Percentiles rank a stretch among this genome's conserved stretches.
Conservation (phyloP, 192 early-diverging fungal genomes). For the Coemansia sp. region DNA sequence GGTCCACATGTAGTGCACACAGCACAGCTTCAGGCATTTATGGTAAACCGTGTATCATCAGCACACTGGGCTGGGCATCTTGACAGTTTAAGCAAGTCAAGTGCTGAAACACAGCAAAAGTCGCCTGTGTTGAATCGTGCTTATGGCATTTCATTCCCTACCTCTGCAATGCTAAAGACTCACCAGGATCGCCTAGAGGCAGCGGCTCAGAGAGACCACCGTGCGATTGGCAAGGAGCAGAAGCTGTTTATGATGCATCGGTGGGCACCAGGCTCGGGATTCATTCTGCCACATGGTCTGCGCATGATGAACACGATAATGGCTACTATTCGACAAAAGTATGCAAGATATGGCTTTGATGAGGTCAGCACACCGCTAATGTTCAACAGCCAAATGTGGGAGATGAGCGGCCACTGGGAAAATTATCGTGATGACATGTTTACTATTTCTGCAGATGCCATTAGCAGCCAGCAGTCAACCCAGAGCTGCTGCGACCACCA, state of each 20-base stretch:
- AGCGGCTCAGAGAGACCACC: conserved; percentile 63
- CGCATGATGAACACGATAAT: conserved; percentile 78
- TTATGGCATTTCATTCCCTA: conserved; percentile 71
- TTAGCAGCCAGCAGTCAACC: neutral
- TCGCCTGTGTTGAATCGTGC: conserved; percentile 65
- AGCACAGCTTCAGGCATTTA: too few species aligned
- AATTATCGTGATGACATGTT: conserved; percentile 97
- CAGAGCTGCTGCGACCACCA: conserved; percentile 40
- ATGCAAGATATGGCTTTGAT: conserved; percentile 72
- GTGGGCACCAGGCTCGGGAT: conserved; percentile 69
- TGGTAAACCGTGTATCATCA: too few species aligned
- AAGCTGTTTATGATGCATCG: conserved; percentile 70
- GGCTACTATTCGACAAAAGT: conserved; percentile 73
- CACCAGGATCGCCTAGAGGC: conserved; percentile 57
- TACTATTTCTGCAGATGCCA: conserved; percentile 32
- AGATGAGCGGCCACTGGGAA: conserved; percentile 92
- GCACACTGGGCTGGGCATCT: conserved; percentile 61
- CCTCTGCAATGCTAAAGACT: conserved; percentile 51
- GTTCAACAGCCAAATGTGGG: conserved; percentile 92
- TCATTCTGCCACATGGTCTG: conserved; percentile 75
- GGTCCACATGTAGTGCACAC: too few species aligned
- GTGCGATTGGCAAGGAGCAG: conserved; percentile 66
- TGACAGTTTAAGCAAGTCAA: neutral
- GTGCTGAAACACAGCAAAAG: conserved; percentile 22
- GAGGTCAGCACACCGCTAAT: conserved; percentile 92